Base-by-base conservation (phyloP, 2,329 filamentous ascomycete genomes). In the Lasiodiplodia hormozganensis region DNA sequence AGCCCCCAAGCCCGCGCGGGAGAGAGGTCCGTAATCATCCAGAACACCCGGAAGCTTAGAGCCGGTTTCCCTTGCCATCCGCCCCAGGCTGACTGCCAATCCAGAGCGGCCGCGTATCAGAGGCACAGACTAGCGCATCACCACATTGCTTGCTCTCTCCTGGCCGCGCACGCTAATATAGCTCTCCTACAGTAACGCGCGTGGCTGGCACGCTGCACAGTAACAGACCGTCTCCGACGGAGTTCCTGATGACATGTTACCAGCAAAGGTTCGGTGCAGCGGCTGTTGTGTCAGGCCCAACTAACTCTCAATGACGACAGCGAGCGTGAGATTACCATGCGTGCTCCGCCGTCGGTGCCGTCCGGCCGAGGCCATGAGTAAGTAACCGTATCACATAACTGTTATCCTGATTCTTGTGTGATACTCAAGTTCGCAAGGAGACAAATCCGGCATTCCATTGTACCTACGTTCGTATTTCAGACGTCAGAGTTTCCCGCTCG, bases 151-250 rank as follows among this genome's bases (percentile, higher is more conserved):
- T 28, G 58, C 23, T 23, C 34, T 16, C 60, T 21, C 28, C 12
- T 64, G 21, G 21, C 36, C 25, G 12, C 47, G 60, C 43, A 31
- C 60, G 60, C 60, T 64, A 64, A 38, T 52, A 64, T 64, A 64
- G 60, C 60, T 64, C 60, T 25, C 4, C 12, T 52, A 52, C 47
- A 38, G 38, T 28, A 64, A 49, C 51, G 18, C 31, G 60, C 60
- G 60, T 52, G 60, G 60, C 60, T 64, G 58, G 58, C 38, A 31
- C 38, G 38, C 57, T 62, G 25, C 14, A 8, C 28, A 34, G 58
- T 40, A 18, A 62, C 23, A 31, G 49, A 51, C 31, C 47, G 25
- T n/a, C 40, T 43, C 18, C 18, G 25, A n/a, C 10, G 25, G 6
- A 12, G 58, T 12, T 14, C 10, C 31, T 64, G 43, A 38, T 8